Conservation (phyloP, 345 rosid species). For the Gossypium raimondii region DNA sequence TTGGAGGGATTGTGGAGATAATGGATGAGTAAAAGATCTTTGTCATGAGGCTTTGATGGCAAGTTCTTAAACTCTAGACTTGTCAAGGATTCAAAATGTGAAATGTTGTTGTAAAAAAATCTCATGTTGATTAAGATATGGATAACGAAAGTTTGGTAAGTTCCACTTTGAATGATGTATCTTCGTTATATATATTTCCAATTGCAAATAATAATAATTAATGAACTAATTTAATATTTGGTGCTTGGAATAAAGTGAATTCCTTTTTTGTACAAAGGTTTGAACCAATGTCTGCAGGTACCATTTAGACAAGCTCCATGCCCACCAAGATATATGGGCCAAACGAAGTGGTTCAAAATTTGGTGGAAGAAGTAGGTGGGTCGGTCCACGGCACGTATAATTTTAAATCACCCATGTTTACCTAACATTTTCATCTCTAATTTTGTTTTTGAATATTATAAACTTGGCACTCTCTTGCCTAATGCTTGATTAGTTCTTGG, state of each 20-base stretch:
- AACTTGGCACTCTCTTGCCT: background rate
- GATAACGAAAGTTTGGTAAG: background rate
- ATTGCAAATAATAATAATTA: background rate
- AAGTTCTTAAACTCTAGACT: background rate
- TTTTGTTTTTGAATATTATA: background rate
- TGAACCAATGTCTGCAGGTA: background rate
- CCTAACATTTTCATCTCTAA: background rate
- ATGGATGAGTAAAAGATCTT: background rate
- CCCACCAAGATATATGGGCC: background rate
- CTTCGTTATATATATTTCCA: background rate
- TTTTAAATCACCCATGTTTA: background rate
- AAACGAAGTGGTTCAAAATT: background rate
- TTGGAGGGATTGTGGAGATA: background rate
- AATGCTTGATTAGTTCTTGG: background rate
- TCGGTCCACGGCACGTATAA: background rate
- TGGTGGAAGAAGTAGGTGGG: slow-evolving; percentile 5
- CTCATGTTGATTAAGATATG: slow-evolving; percentile 3
- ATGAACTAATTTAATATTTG: too few relatives aligned
- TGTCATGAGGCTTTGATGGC: slow-evolving; percentile 4
- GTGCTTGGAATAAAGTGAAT: background rate
- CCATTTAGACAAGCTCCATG: background rate
- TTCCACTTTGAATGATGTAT: background rate
- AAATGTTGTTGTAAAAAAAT: background rate
- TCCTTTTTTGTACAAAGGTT: too few relatives aligned
- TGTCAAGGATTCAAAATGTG: background rate